These are phyloP conservation scores for Amanita rimosa DNA, from an alignment of 768 basidiomycete species.

Conservation along the genomic window DNA sequence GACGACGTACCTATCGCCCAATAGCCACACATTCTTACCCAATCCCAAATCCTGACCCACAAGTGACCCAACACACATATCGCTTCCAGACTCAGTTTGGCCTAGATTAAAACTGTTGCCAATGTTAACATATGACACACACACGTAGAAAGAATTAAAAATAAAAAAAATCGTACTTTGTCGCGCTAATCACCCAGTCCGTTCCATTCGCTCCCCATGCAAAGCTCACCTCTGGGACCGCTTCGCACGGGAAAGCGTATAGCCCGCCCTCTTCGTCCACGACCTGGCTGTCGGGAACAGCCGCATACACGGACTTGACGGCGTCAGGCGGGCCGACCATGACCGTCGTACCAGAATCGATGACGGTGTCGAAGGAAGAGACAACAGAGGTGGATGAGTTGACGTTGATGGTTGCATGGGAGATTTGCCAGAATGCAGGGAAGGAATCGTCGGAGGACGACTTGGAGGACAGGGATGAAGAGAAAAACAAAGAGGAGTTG, in stretches of 20 bases:
- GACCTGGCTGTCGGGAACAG: slow-evolving; percentile 20
- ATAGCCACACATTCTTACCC: not conserved
- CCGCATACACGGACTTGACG: slow-evolving; percentile 18
- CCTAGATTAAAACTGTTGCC: slow-evolving; percentile 2
- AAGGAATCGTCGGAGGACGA: not conserved
- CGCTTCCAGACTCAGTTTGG: not conserved
- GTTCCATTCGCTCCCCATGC: not conserved
- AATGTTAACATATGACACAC: not conserved
- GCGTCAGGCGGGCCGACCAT: slow-evolving; percentile 20
- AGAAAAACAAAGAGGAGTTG: not conserved
- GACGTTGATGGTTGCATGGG: slow-evolving; percentile 18
- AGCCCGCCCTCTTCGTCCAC: slow-evolving; percentile 14
- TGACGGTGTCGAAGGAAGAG: slow-evolving; percentile 13
- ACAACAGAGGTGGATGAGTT: slow-evolving; percentile 11
- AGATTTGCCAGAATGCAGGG: slow-evolving; percentile 20
- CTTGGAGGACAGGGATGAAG: not conserved
- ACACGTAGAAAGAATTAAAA: no score
- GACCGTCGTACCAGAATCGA: slow-evolving; percentile 34
- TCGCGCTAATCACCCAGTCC: not conserved
- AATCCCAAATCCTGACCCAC: not conserved
- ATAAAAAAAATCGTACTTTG: not conserved
- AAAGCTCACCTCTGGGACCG: not conserved
- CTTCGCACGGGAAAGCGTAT: not conserved
- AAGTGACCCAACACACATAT: slow-evolving; percentile 1
- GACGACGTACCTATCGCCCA: slow-evolving; percentile 2